A percentile compares a stretch with the other conserved stretches of the same genome.
Conservation (phyloP, 2,329 filamentous ascomycete species). For the Apiospora malaysiana region DNA sequence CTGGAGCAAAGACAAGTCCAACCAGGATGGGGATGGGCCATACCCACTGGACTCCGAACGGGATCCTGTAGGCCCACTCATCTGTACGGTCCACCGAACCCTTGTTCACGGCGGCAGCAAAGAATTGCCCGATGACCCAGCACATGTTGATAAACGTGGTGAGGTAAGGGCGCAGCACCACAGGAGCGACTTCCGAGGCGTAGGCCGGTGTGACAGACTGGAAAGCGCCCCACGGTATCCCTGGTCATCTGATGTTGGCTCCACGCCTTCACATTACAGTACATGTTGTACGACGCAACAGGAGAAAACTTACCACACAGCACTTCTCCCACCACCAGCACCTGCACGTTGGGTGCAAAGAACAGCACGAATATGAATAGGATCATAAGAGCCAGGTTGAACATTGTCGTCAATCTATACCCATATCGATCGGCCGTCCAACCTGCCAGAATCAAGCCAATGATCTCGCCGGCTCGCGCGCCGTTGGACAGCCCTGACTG, state of each 20-base stretch:
- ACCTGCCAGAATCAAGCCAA: constrained; percentile 61
- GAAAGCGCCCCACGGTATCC: constrained; percentile 60
- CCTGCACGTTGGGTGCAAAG: constrained; percentile 53
- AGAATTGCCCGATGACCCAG: constrained; percentile 62
- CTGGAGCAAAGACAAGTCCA: constrained; percentile 53
- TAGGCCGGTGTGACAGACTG: constrained; percentile 59
- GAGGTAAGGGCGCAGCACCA: constrained; percentile 56
- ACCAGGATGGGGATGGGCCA: constrained; percentile 55
- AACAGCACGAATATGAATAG: constrained; percentile 60
- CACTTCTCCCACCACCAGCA: constrained; percentile 56
- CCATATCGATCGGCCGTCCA: constrained; percentile 56
- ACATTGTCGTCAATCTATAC: constrained; percentile 56
- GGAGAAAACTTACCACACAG: constrained; percentile 42
- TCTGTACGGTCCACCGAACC: constrained; percentile 46
- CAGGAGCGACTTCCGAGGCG: constrained; percentile 57
- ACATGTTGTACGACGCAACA: not conserved
- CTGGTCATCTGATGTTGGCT: constrained; percentile 32
- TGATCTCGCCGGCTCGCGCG: constrained; percentile 58
- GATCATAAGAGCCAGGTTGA: constrained; percentile 51
- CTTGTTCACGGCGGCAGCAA: constrained; percentile 54
- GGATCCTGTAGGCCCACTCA: constrained; percentile 56
- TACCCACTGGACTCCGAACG: constrained; percentile 59
- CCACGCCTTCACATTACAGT: constrained; percentile 6
- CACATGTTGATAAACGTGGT: constrained; percentile 63
- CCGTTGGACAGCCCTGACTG: constrained; percentile 62